Percentiles rank a stretch among this genome's conserved stretches.
Evolutionary conservation across 768 basidiomycete species (phyloP).

Genomic region (Phaeotremella fagi): DNA sequence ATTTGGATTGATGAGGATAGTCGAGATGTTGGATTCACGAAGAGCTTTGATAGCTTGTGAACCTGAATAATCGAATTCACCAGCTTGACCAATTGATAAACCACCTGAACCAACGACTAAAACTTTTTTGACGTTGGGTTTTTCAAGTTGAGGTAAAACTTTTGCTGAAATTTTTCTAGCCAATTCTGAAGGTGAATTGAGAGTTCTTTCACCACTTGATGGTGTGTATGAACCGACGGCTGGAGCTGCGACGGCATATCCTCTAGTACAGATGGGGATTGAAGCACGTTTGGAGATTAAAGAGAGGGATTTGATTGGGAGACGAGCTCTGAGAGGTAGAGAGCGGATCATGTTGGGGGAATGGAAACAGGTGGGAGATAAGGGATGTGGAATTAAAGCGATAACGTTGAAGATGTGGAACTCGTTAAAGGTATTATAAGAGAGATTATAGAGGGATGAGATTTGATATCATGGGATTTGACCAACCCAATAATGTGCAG

Average conservation of each 20-base stretch:
- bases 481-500: too few relatives aligned
- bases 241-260: conserved; percentile 49
- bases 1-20: conserved; percentile 96
- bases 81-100: conserved; percentile 94
- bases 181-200: conserved; percentile 90
- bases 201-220: conserved; percentile 45
- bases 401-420: too few relatives aligned
- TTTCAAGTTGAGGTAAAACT: conserved; percentile 84
- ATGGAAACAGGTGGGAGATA: too few relatives aligned
- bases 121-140: conserved; percentile 89
- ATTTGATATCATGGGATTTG: too few relatives aligned
- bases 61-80: conserved; percentile 99
- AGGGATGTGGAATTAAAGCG: too few relatives aligned
- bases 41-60: conserved; percentile 98
- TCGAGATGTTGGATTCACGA: conserved; percentile 86
- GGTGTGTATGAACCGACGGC: conserved; percentile 48
- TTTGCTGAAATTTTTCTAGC: conserved; percentile 89
- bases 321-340: neutral
- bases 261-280: neutral
- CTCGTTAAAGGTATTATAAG: too few relatives aligned
- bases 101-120: conserved; percentile 95
- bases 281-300: neutral
- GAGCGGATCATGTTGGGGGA: neutral
- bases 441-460: too few relatives aligned
- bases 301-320: neutral